phyloP scores from a whole-genome alignment of 192 early-diverging fungal species.

The Rhizophagus sp. region DNA sequence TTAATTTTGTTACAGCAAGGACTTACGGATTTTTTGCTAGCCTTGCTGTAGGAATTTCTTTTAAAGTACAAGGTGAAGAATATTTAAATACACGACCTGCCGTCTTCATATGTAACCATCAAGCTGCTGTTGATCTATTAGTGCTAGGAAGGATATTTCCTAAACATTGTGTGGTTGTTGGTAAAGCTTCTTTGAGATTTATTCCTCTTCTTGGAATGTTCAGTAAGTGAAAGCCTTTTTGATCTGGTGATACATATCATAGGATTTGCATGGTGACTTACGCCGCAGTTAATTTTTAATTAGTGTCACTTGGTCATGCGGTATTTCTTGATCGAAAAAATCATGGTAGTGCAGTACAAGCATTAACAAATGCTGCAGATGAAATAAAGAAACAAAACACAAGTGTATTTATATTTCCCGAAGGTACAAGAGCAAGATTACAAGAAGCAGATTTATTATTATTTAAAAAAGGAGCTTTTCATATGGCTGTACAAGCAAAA shows the following conservation, averaged over 20 bases:
- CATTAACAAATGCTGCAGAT: conserved; percentile 72
- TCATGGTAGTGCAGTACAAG: conserved; percentile 71
- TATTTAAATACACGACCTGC: conserved; percentile 61
- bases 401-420: conserved; percentile 86
- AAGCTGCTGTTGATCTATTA: conserved; percentile 76
- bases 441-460: conserved; percentile 72
- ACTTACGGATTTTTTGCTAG: conserved; percentile 2
- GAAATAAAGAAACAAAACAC: conserved; percentile 69
- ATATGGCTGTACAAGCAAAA: conserved; percentile 81
- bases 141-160: conserved; percentile 68
- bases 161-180: conserved; percentile 63
- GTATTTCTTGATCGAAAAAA: conserved; percentile 89
- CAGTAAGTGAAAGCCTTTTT: conserved; percentile 52
- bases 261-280: not conserved
- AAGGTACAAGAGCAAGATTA: conserved; percentile 84
- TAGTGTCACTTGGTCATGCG: conserved; percentile 67
- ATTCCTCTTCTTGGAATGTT: conserved; percentile 77
- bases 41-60: conserved; percentile 48
- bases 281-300: not conserved
- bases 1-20: conserved; percentile 26
- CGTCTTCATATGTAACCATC: conserved; percentile 85
- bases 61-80: conserved; percentile 61
- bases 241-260: not conserved
- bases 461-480: conserved; percentile 98
- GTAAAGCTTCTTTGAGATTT: conserved; percentile 70